These are phyloP conservation scores for Saturnispora halmiae DNA, from an alignment of 805 yeast species.

Conservation along the genomic window DNA sequence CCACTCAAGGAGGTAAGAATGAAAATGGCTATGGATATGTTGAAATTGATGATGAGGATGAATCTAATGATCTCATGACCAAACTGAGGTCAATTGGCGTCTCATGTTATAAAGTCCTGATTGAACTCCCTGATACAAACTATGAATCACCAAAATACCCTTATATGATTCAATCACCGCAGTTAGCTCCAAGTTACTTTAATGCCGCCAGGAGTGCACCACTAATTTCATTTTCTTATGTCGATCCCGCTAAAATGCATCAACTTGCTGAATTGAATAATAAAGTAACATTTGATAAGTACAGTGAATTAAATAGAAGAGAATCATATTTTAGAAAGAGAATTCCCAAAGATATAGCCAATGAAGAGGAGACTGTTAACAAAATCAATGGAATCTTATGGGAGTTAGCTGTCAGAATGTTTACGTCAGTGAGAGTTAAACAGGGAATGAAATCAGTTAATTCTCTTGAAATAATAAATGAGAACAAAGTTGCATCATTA, in stretches of 20 bases:
- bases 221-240: slow-evolving; percentile 19
- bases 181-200: neutral
- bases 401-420: slow-evolving; percentile 17
- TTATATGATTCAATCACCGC: slow-evolving; percentile 2
- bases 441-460: slow-evolving; percentile 6
- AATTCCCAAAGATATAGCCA: slow-evolving; percentile 1
- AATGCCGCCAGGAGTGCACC: neutral
- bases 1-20: slow-evolving; percentile 9
- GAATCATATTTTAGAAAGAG: slow-evolving; percentile 10
- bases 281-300: slow-evolving; percentile 18
- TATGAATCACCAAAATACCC: slow-evolving; percentile 12
- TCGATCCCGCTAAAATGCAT: slow-evolving; percentile 23
- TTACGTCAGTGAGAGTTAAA: slow-evolving; percentile 7
- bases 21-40: slow-evolving; percentile 25
- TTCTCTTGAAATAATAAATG: slow-evolving; percentile 11
- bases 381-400: slow-evolving; percentile 20
- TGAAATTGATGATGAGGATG: slow-evolving; percentile 21
- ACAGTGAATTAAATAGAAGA: slow-evolving; percentile 6
- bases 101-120: slow-evolving; percentile 24
- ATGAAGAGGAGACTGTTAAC: slow-evolving; percentile 7
- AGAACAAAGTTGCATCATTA: slow-evolving; percentile 21
- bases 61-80: slow-evolving; percentile 20
- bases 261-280: slow-evolving; percentile 23
- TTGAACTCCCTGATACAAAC: slow-evolving; percentile 19
- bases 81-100: slow-evolving; percentile 19